A percentile compares a stretch with the other conserved stretches of the same genome.
Conservation (phyloP, 345 rosid species). For the Rhizophora mangle region DNA sequence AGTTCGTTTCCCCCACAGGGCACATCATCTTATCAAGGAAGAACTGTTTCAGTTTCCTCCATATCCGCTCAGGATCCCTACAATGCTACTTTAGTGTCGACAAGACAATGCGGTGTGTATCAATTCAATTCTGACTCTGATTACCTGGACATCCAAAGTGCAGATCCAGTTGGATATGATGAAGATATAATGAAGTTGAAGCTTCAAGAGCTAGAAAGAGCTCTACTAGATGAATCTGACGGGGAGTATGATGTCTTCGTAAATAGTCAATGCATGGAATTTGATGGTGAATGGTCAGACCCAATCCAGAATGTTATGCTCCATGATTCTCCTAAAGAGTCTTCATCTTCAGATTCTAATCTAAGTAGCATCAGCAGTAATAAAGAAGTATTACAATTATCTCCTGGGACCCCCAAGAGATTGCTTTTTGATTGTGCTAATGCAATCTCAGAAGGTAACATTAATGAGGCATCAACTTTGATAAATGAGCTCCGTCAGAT, state of each 20-base stretch:
- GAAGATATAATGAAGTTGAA: constrained; percentile 62
- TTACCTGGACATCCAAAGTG: constrained; percentile 43
- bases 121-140: constrained; percentile 38
- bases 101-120: constrained; percentile 26
- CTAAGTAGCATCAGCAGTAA: constrained; percentile 54
- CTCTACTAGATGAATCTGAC: constrained; percentile 45
- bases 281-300: constrained; percentile 78
- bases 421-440: constrained; percentile 76
- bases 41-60: constrained; percentile 48
- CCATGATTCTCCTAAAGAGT: constrained; percentile 80
- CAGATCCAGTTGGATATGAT: constrained; percentile 49
- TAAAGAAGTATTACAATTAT: constrained; percentile 59
- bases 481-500: constrained; percentile 68
- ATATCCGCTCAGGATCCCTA: constrained; percentile 34
- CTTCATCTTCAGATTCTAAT: constrained; percentile 72
- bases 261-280: constrained; percentile 61
- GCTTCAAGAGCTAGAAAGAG: constrained; percentile 88
- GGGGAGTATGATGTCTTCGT: constrained; percentile 48
- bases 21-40: constrained; percentile 43
- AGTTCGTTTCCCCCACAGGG: constrained; percentile 43
- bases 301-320: constrained; percentile 40
- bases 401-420: constrained; percentile 56
- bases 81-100: constrained; percentile 32
- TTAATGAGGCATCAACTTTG: constrained; percentile 55
- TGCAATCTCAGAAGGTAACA: constrained; percentile 60